Conservation (phyloP, 169 alveolate genomes). For the Sarcocystis neurona region DNA sequence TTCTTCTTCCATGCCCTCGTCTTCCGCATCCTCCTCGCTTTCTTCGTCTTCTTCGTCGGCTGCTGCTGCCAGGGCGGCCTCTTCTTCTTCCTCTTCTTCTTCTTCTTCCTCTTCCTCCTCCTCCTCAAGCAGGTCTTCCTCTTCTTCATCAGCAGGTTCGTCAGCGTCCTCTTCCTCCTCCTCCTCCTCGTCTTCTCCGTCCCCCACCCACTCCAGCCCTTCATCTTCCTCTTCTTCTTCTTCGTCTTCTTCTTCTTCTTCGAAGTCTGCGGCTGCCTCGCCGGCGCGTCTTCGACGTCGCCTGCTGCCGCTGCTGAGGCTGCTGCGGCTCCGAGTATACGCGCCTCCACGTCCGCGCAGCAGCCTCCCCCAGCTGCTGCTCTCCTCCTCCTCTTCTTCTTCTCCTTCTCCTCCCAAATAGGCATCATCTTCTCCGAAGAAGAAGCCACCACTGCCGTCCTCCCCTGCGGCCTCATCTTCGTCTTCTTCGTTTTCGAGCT, state of each 20-base stretch:
- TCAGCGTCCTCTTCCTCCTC: constrained; percentile 48
- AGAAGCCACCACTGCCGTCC: too few relatives aligned
- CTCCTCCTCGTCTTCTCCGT: constrained; percentile 39
- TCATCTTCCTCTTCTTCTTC: constrained; percentile 44
- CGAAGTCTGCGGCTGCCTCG: background rate
- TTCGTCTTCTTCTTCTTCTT: constrained; percentile 50
- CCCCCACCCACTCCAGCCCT: background rate
- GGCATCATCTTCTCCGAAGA: too few relatives aligned
- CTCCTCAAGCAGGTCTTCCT: constrained; percentile 29
- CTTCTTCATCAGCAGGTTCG: constrained; percentile 15
- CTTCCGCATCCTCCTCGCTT: background rate
- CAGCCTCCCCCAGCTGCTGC: constrained; percentile 4
- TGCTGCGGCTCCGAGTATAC: too few relatives aligned
- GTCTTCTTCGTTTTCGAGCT: background rate
- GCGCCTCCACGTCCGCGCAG: background rate
- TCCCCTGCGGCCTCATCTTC: background rate
- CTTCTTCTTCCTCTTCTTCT: constrained; percentile 9
- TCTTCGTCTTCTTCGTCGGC: background rate
- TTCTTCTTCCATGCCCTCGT: background rate
- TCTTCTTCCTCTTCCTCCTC: constrained; percentile 29
- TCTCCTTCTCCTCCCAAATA: constrained; percentile 41
- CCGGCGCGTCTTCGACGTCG: background rate
- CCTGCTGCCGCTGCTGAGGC: background rate
- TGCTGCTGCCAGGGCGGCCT: background rate
- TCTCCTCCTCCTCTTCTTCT: background rate